These are phyloP conservation scores for Pythium guiyangense DNA, from an alignment of 352 stramenopile genomes.

Conservation along the genomic window DNA sequence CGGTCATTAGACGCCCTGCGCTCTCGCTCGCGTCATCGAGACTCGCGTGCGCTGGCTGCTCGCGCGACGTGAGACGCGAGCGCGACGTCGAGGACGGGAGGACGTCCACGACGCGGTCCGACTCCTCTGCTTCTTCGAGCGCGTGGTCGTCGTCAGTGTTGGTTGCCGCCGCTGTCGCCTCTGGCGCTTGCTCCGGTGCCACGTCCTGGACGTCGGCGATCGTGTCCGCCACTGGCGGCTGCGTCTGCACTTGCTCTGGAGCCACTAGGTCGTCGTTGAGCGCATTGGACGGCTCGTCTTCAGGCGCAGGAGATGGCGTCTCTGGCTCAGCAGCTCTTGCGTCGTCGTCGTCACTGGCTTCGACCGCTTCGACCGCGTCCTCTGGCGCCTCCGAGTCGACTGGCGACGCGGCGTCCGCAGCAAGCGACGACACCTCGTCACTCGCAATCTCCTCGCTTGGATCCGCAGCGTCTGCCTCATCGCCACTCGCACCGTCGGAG, in stretches of 20 bases:
- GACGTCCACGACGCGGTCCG: slow-evolving; percentile 8
- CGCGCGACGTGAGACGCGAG: not conserved
- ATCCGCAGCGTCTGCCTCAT: not conserved
- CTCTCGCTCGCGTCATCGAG: not conserved
- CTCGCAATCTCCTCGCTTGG: not conserved
- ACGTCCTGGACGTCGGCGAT: not conserved
- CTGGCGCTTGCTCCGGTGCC: slow-evolving; percentile 3
- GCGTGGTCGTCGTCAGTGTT: too few species aligned
- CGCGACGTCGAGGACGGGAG: not conserved
- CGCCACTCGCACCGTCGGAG: not conserved
- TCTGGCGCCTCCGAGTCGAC: not conserved
- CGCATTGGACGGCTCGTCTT: not conserved
- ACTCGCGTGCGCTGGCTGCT: not conserved
- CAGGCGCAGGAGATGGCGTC: too few species aligned
- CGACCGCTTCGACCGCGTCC: not conserved
- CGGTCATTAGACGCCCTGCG: not conserved
- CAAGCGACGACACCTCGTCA: not conserved
- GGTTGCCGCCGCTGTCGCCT: not conserved
- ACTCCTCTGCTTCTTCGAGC: slow-evolving; percentile 3
- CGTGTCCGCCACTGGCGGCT: not conserved
- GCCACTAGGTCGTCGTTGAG: not conserved
- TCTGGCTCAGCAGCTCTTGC: not conserved
- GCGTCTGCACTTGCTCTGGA: not conserved
- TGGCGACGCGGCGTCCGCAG: not conserved
- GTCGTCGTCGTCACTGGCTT: not conserved